Evolutionary conservation across 2,329 filamentous ascomycete genomes (phyloP).

Genomic region (Clarireedia paspali): DNA sequence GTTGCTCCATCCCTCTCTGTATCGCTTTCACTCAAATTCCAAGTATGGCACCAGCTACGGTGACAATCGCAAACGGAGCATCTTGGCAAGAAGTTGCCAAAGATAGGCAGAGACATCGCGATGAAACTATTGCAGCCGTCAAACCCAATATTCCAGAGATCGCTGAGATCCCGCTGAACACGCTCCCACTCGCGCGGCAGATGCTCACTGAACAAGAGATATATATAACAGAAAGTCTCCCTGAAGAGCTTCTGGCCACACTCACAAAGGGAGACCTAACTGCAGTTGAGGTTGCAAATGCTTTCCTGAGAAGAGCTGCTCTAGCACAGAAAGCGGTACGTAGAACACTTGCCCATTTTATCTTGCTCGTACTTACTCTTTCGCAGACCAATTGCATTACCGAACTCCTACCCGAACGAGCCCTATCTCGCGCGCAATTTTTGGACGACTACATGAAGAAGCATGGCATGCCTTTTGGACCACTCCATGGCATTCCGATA

Average conservation of each 20-base stretch:
- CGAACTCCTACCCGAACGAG: constrained; percentile 32
- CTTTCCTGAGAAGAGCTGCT: constrained; percentile 47
- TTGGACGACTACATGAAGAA: constrained; percentile 30
- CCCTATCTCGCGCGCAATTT: constrained; percentile 27
- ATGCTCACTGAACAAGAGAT: constrained; percentile 40
- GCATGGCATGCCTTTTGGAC: constrained; percentile 29
- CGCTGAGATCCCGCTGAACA: constrained; percentile 35
- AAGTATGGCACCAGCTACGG: constrained; percentile 21
- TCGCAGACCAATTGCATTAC: constrained; percentile 39
- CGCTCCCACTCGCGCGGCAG: constrained; percentile 37
- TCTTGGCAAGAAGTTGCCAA: constrained; percentile 41
- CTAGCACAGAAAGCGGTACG: constrained; percentile 42
- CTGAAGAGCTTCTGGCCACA: constrained; percentile 39
- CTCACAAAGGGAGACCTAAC: constrained; percentile 38
- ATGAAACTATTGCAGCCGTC: constrained; percentile 36
- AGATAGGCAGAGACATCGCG: constrained; percentile 38
- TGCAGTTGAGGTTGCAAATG: constrained; percentile 38
- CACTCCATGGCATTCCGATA: constrained; percentile 41
- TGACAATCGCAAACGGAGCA: constrained; percentile 27
- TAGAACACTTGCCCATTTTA: background rate
- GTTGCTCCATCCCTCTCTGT: no score
- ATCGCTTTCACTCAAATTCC: no score
- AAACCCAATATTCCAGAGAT: constrained; percentile 33
- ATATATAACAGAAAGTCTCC: constrained; percentile 39
- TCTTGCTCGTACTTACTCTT: background rate